Evolutionary conservation across 495 filamentous ascomycete species (phyloP), one percentile per base, ranked within the genome.

Genomic region (Podospora pseudopauciseta): DNA sequence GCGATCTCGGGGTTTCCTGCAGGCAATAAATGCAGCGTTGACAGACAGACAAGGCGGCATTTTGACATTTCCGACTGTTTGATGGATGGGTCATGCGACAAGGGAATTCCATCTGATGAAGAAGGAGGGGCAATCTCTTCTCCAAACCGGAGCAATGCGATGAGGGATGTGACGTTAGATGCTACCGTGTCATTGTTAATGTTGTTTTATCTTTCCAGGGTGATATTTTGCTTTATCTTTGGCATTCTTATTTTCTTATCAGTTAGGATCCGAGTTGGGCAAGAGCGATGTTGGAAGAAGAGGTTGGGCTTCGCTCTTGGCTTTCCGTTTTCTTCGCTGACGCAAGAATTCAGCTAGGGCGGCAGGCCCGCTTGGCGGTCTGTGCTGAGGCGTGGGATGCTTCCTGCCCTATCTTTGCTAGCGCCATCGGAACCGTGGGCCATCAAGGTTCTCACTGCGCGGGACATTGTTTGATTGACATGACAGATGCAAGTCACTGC

Each of bases 301-400:
- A 58, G 39, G 39, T 49, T 58, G 56, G 23, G 19, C 56, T 58
- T 58, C 20, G 2, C 39, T 49, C 39, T 49, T 49, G 39, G 39
- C 39, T 16, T 49, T 49, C 39, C 13, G 39, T 49, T 49, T 49
- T 56, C 54, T 26, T 20, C 55, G 55, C 19, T 58, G 55, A 58
- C 55, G 55, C 55, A 58, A 58, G 55, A 58, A 58, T 58, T 23
- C 55, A 20, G n/a, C 55, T 20, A 58, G 55, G 55, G 55, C n/a
- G 55, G 55, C 55, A 20, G 23, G 55, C n/a, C n/a, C 18, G 0
- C 39, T 49, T 49, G 39, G 39, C n/a, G 19, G 23, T 58, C 55
- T 58, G 55, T 58, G 55, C 55, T 15, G 15, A 58, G n/a, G 3
- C 55, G 23, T 20, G 55, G n/a, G 23, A 26, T 58, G 55, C n/a